A percentile compares a stretch with the other conserved stretches of the same genome.
Conservation (phyloP, 768 basidiomycete genomes). For the Pilatotrama ljubarskyi region DNA sequence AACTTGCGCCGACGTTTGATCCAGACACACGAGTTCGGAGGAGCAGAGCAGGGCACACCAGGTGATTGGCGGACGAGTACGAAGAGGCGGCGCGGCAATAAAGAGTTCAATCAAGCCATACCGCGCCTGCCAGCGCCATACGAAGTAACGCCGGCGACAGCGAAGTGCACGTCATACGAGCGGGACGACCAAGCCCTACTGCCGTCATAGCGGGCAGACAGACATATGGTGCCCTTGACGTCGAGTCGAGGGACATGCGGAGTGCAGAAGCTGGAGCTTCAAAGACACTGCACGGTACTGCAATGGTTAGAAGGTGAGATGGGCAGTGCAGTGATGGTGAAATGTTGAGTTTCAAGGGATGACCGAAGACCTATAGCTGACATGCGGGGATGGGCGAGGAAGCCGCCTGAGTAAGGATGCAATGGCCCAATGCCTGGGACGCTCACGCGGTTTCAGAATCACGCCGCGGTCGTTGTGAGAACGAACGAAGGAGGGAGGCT, state of each 20-base stretch:
- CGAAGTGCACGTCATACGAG: background rate
- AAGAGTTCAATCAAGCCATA: background rate
- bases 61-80: background rate
- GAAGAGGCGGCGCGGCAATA: background rate
- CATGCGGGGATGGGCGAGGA: constrained; percentile 12
- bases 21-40: background rate
- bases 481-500: constrained; percentile 7
- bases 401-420: constrained; percentile 6
- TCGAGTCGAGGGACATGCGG: constrained; percentile 6
- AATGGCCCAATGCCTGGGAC: constrained; percentile 1
- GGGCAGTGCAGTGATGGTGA: constrained; percentile 19
- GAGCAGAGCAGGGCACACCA: background rate
- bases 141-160: background rate
- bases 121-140: background rate
- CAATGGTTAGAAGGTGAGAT: constrained; percentile 1
- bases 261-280: background rate
- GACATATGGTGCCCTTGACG: constrained; percentile 4
- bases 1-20: background rate
- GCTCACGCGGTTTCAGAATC: constrained; percentile 20
- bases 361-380: constrained; percentile 8
- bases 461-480: constrained; percentile 19
- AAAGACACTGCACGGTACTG: background rate
- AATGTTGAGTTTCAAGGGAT: constrained; percentile 19
- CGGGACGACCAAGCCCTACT: background rate
- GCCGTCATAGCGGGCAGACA: background rate